Base-by-base conservation (phyloP, 768 basidiomycete genomes). In the Boletus tylopilopsis region DNA sequence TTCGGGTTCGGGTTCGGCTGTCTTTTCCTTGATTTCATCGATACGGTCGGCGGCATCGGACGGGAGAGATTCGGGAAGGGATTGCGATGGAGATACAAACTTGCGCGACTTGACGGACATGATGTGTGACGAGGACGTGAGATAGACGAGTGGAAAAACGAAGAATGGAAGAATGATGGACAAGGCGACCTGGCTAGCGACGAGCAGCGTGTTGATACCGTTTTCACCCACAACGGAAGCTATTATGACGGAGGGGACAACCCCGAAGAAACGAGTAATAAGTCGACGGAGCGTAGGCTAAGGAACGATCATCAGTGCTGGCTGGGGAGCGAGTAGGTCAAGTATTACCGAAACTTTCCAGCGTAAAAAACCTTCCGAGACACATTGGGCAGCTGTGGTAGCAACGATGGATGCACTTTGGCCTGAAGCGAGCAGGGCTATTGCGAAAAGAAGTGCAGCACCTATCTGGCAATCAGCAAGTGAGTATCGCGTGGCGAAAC, bases 331-430 rank as follows among this genome's bases (percentile, higher is more conserved):
- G 62, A 53, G 27, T 16, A n/a, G n/a, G 27, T 22, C 23, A 15
- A 39, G 19, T 30, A 62, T 39, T 61, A 88, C 87, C 55, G 89
- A 87, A 30, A 91, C 79, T 39, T 81, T 78, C 92, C 92, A 95
- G 45, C 80, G 81, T 46, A 95, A 75, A 68, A 94, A 93, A 0
- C 94, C 93, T 68, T 96, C 93, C 0, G 84, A 84, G 33, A 97
- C 85, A 19, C 90, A 85, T 68, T 96, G 94, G 0, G 93, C 93
- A 1, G 90, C 86, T 12, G 95, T 77, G 0, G 92, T 96, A 10
- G 90, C 93, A 4, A 95, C 86, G 42, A 96, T 78, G 8, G 87
- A 88, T 0, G 94, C 89, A 55, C 89, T 89, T 75, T 96, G 93
- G 3, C 94, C 94, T 2, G 91, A 75, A 29, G 85, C 82, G 12